A percentile compares a stretch with the other conserved stretches of the same genome.
Conservation (phyloP, 768 basidiomycete species). For the Mrakia blollopis region DNA sequence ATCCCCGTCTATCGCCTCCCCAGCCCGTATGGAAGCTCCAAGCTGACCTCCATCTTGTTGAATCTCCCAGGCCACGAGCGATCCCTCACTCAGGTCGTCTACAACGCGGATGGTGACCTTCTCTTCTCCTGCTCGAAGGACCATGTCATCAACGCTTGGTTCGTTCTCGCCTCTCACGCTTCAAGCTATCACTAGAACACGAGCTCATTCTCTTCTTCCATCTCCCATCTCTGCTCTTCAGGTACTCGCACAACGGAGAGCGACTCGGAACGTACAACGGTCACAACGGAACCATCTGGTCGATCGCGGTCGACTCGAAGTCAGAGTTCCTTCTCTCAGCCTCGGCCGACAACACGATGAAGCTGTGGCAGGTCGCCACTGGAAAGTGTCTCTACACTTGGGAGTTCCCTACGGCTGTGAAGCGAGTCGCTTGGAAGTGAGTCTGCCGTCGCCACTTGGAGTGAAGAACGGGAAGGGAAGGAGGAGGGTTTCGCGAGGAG, state of each 20-base stretch:
- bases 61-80: slow-evolving; percentile 79
- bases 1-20: too few relatives aligned
- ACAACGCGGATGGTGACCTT: slow-evolving; percentile 92
- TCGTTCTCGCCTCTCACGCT: slow-evolving; percentile 35
- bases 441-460: not conserved
- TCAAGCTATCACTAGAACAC: not conserved
- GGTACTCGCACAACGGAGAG: slow-evolving; percentile 83
- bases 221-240: not conserved
- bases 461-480: too few relatives aligned
- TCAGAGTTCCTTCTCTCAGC: slow-evolving; percentile 83
- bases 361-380: slow-evolving; percentile 79
- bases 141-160: slow-evolving; percentile 92
- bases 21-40: not conserved
- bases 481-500: not conserved
- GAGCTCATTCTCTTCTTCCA: not conserved
- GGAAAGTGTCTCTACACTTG: slow-evolving; percentile 91
- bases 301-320: slow-evolving; percentile 86
- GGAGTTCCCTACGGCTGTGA: slow-evolving; percentile 98
- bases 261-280: slow-evolving; percentile 93
- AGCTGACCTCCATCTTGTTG: not conserved
- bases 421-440: slow-evolving; percentile 72
- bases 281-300: slow-evolving; percentile 95
- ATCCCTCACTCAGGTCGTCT: slow-evolving; percentile 94
- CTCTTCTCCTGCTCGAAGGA: slow-evolving; percentile 96
- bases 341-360: slow-evolving; percentile 87